These are phyloP conservation scores for Suillus paluster DNA, from an alignment of 768 basidiomycete species.

Conservation along the genomic window DNA sequence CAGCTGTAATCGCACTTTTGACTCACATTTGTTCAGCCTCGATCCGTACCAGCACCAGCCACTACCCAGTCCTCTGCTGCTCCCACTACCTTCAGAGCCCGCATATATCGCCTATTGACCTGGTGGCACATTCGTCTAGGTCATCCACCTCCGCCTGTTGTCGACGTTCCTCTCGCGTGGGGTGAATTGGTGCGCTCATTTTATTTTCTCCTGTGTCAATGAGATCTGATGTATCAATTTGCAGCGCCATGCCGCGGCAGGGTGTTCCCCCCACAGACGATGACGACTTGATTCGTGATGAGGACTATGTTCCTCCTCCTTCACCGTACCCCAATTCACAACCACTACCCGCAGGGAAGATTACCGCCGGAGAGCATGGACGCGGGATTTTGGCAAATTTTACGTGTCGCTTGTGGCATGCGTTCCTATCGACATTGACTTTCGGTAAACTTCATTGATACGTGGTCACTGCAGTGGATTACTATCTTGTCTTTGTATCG, in stretches of 20 bases:
- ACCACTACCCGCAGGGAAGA: neutral
- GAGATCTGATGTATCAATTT: neutral
- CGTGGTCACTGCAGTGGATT: no score
- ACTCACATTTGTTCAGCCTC: neutral
- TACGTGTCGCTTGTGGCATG: no score
- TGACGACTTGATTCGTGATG: neutral
- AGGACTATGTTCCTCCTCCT: neutral
- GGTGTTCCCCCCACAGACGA: neutral
- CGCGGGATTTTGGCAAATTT: no score
- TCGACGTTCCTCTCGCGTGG: neutral
- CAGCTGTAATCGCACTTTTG: neutral
- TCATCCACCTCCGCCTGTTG: neutral
- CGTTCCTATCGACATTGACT: no score
- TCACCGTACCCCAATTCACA: neutral
- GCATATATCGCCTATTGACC: neutral
- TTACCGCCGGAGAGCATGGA: neutral
- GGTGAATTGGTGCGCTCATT: neutral
- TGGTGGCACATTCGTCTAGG: no score
- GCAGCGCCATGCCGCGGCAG: neutral
- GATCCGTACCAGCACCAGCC: neutral
- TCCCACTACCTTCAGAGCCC: neutral
- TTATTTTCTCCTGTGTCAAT: no score
- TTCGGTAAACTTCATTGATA: no score
- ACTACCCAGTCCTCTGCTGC: neutral
- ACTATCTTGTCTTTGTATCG: no score